Base-by-base conservation (phyloP, 176 grass and related monocot species). In the Triticum urartu region DNA sequence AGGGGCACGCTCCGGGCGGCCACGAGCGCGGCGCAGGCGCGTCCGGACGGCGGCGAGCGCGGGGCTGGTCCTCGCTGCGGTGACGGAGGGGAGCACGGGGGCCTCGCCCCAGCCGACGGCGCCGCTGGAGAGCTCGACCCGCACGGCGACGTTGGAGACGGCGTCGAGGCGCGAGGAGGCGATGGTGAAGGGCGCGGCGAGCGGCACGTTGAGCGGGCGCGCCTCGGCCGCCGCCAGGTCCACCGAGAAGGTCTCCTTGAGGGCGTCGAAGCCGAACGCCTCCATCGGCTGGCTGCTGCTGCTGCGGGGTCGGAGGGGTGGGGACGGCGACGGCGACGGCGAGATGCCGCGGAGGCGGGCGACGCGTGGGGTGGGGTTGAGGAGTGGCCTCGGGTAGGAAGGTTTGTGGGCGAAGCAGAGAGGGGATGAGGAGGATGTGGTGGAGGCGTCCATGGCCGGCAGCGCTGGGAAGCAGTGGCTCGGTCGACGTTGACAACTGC, bases 151-250 rank as follows among this genome's bases (percentile, higher is more conserved):
- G 81, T 99, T 99, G 61, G 50, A 45, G 4, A 96, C 94, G 7
- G 89, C 72, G 0, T 90, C 94, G 38, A 98, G 92, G 56, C 92
- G 91, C 2, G 88, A 98, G 38, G 94, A 90, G 12, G 97, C 90
- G 92, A 98, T 95, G 70, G 93, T 98, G 88, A 98, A 98, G 52
- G 93, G 96, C 26, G 93, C 88, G 12, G 86, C 77, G 39, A 98
- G 96, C 9, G 96, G 92, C 33, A 95, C 92, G 79, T 91, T 77
- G 28, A 95, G 92, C 80, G 93, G 86, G 67, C 93, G 88, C 28
- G 88, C 96, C 67, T 95, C 92, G 25, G 96, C 96, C 5, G 90
- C 39, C n/a, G 72, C 83, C 1, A 98, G 82, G 82, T 95, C 92
- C 8, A 95, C 81, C 2, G 88, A 92, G 84, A 94, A 94, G 82